Evolutionary conservation across 192 early-diverging fungal genomes (phyloP).

Genomic region (Geranomyces michiganensis): DNA sequence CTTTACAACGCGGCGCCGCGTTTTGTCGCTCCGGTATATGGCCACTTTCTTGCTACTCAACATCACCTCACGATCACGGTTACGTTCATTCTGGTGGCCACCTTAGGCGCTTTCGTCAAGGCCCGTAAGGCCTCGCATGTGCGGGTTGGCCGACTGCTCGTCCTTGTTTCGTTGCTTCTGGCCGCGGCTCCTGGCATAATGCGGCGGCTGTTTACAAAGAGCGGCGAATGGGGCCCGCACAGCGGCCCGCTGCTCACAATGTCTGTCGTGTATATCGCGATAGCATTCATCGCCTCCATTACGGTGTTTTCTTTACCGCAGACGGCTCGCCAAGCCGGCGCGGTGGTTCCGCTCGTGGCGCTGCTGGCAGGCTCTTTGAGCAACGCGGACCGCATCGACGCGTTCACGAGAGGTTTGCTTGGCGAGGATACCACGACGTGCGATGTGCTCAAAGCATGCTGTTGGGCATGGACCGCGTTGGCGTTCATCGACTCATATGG

Average conservation of each 20-base stretch:
- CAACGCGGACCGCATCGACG: neutral
- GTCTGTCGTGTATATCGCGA: constrained; percentile 15
- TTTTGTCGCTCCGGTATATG: constrained; percentile 32
- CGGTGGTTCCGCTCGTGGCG: neutral
- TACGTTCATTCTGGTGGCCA: neutral
- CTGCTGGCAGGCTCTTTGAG: neutral
- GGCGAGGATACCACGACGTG: neutral
- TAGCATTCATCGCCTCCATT: neutral
- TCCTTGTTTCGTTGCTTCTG: neutral
- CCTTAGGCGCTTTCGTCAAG: neutral
- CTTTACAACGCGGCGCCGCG: constrained; percentile 4
- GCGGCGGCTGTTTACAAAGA: neutral
- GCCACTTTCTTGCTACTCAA: constrained; percentile 26
- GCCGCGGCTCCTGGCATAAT: constrained; percentile 8
- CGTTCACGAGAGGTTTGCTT: neutral
- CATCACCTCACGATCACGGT: neutral
- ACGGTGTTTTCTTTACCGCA: neutral
- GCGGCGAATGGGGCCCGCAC: constrained; percentile 3
- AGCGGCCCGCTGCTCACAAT: constrained; percentile 16
- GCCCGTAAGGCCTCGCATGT: neutral
- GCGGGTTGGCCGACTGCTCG: neutral
- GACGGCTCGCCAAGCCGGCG: neutral
- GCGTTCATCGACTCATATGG: neutral
- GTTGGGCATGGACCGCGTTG: neutral
- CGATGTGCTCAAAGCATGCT: neutral